Percentiles rank a stretch among this genome's conserved stretches.
Conservation (phyloP, 2,329 filamentous ascomycete genomes). For the Penicillium griseofulvum region DNA sequence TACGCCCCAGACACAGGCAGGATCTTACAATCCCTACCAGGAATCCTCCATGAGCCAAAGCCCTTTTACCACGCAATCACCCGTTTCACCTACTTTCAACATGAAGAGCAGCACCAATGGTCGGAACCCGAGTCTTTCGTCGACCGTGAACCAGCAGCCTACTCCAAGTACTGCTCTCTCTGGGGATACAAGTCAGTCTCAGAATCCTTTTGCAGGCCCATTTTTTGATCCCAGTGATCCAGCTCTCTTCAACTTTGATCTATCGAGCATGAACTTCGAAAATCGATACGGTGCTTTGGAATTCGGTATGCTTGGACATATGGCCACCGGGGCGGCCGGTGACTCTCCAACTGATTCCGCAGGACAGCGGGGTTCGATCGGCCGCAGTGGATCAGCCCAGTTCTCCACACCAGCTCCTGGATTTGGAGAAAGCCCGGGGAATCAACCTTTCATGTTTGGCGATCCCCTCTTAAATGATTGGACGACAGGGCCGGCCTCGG, state of each 20-base stretch:
- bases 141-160: slow-evolving; percentile 49
- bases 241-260: slow-evolving; percentile 90
- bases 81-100: slow-evolving; percentile 69
- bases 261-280: slow-evolving; percentile 90
- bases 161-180: slow-evolving; percentile 48
- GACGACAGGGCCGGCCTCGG: slow-evolving; percentile 39
- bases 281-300: slow-evolving; percentile 95
- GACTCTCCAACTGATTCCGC: slow-evolving; percentile 68
- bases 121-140: slow-evolving; percentile 35
- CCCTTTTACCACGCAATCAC: slow-evolving; percentile 64
- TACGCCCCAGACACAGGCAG: slow-evolving; percentile 30
- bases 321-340: slow-evolving; percentile 85
- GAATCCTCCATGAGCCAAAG: slow-evolving; percentile 45
- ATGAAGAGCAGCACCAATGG: slow-evolving; percentile 48
- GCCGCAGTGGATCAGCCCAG: slow-evolving; percentile 42
- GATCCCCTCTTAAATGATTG: slow-evolving; percentile 48
- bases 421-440: slow-evolving; percentile 47
- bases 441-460: slow-evolving; percentile 46
- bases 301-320: slow-evolving; percentile 93
- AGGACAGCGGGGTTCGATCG: slow-evolving; percentile 48
- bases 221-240: slow-evolving; percentile 91
- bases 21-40: slow-evolving; percentile 49
- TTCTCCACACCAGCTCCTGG: slow-evolving; percentile 41
- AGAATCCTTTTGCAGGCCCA: slow-evolving; percentile 51
- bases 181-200: slow-evolving; percentile 42